Percentiles rank a stretch among this genome's conserved stretches.
Evolutionary conservation across 1,284 basidiomycete genomes (phyloP).

Genomic region (Microbotryomycetes sp.): DNA sequence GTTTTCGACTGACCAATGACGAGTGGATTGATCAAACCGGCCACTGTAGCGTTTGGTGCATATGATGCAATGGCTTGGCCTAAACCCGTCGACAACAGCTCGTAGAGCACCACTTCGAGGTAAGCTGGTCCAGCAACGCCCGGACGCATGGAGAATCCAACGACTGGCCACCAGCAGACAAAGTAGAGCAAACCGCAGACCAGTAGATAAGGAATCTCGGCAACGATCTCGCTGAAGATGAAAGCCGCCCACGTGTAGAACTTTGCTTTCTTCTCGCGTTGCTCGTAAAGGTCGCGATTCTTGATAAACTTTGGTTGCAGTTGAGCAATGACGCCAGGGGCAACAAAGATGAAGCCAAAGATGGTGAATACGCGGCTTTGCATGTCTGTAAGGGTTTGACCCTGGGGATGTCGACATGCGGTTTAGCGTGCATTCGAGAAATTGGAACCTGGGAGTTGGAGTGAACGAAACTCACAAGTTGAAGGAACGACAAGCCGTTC

Average conservation of each 20-base stretch:
- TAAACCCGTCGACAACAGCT: constrained; percentile 43
- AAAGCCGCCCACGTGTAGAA: constrained; percentile 35
- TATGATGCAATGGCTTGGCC: constrained; percentile 34
- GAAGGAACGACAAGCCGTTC: constrained; percentile 41
- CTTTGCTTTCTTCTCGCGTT: constrained; percentile 43
- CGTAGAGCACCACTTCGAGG: constrained; percentile 43
- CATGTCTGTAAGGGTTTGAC: constrained; percentile 10
- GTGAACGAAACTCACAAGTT: too few species aligned
- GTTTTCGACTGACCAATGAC: too few species aligned
- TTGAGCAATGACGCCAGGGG: constrained; percentile 39
- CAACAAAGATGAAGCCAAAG: constrained; percentile 43
- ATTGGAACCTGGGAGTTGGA: too few species aligned
- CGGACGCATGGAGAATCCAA: constrained; percentile 37
- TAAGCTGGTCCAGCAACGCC: constrained; percentile 40
- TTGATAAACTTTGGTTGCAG: constrained; percentile 44
- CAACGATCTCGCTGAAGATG: constrained; percentile 38
- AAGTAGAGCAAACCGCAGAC: constrained; percentile 39
- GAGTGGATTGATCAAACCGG: not conserved
- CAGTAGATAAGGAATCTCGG: constrained; percentile 42
- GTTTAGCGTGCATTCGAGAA: too few species aligned
- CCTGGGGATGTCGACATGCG: too few species aligned
- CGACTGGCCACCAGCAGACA: constrained; percentile 38
- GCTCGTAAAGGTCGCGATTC: constrained; percentile 43
- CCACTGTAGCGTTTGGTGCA: constrained; percentile 18
- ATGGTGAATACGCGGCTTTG: constrained; percentile 40